phyloP scores from a whole-genome alignment of 2,329 filamentous ascomycete genomes.

The Fusarium metavorans region DNA sequence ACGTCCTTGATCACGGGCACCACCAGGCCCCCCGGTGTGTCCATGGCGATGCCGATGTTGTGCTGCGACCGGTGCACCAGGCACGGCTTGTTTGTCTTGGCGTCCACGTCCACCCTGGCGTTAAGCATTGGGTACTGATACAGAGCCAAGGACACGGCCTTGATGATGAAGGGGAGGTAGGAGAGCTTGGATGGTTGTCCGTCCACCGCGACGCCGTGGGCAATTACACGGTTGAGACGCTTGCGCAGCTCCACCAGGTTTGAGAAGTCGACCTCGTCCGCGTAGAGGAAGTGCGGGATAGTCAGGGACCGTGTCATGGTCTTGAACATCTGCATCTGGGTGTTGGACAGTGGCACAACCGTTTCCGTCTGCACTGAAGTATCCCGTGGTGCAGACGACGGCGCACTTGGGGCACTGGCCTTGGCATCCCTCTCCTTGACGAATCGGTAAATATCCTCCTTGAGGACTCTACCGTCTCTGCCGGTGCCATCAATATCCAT shows the following conservation, averaged over 20 bases:
- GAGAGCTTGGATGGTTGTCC: slow-evolving; percentile 75
- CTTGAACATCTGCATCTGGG: slow-evolving; percentile 96
- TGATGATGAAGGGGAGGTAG: slow-evolving; percentile 94
- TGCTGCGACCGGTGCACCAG: slow-evolving; percentile 85
- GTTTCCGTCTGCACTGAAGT: slow-evolving; percentile 73
- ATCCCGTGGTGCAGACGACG: slow-evolving; percentile 33
- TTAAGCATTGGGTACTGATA: slow-evolving; percentile 89
- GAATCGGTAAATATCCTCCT: slow-evolving; percentile 88
- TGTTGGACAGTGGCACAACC: slow-evolving; percentile 76
- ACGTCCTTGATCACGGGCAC: slow-evolving; percentile 94
- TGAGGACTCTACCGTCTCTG: slow-evolving; percentile 89
- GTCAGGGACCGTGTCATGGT: slow-evolving; percentile 91
- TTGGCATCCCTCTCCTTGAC: slow-evolving; percentile 64
- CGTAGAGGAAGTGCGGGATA: slow-evolving; percentile 96
- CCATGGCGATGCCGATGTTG: slow-evolving; percentile 96
- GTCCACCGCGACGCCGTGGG: slow-evolving; percentile 58
- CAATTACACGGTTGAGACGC: slow-evolving; percentile 77
- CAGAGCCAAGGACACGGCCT: slow-evolving; percentile 89
- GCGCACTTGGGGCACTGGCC: slow-evolving; percentile 41
- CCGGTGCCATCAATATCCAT: slow-evolving; percentile 84
- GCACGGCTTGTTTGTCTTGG: slow-evolving; percentile 72
- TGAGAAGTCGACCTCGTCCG: slow-evolving; percentile 88
- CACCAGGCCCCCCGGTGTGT: slow-evolving; percentile 87
- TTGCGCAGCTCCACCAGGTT: slow-evolving; percentile 78
- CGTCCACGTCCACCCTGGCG: slow-evolving; percentile 77